Evolutionary conservation across 805 yeast genomes (phyloP).

Genomic region (Lipomyces yamanashiensis): DNA sequence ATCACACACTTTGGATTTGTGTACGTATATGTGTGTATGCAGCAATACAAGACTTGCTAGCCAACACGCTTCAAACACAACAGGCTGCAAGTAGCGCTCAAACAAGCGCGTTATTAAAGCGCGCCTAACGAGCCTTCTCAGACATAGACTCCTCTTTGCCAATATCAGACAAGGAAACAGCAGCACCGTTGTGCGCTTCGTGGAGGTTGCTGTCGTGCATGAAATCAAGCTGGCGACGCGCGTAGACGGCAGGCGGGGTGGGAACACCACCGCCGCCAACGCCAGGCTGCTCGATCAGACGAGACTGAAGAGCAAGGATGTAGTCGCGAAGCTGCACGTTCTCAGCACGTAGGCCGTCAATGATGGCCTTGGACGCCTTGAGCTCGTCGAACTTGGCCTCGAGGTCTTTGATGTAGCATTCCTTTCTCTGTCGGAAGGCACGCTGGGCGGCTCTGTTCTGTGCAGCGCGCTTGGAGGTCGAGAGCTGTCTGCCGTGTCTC

Average conservation of each 20-base stretch:
- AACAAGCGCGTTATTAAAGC: neutral
- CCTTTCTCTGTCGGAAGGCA: constrained; percentile 86
- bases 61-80: too few species aligned
- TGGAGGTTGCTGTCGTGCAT: constrained; percentile 19
- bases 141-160: constrained; percentile 14
- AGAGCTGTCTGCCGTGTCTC: constrained; percentile 50
- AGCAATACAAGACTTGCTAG: too few species aligned
- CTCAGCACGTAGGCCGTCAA: constrained; percentile 70
- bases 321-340: constrained; percentile 74
- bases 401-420: constrained; percentile 76
- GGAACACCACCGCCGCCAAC: constrained; percentile 47
- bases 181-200: constrained; percentile 10
- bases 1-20: too few species aligned
- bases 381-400: constrained; percentile 71
- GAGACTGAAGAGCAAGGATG: constrained; percentile 68
- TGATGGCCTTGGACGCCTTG: constrained; percentile 63
- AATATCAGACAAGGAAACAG: constrained; percentile 13
- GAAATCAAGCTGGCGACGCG: constrained; percentile 31
- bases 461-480: constrained; percentile 80
- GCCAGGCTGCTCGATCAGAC: constrained; percentile 60
- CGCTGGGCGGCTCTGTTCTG: constrained; percentile 92
- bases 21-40: too few species aligned
- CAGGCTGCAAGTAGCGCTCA: too few species aligned
- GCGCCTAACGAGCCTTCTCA: constrained; percentile 7
- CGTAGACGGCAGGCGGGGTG: constrained; percentile 48